Evolutionary conservation across 208 protist genomes (phyloP).

Genomic region (Trypanosoma mega): DNA sequence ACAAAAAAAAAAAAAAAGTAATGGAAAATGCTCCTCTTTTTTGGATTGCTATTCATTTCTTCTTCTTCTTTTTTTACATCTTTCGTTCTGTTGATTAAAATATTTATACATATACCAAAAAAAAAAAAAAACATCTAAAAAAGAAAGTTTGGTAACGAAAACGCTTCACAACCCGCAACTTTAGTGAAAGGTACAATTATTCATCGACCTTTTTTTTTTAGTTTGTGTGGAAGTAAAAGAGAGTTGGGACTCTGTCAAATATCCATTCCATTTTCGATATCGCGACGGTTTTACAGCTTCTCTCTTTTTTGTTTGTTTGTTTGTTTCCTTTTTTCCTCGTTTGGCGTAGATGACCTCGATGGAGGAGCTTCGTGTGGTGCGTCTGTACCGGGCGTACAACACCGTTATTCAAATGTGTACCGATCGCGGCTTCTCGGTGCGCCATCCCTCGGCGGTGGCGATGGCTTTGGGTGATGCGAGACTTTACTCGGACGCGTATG

Average conservation of each 20-base stretch:
- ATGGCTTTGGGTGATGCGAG: slow-evolving; percentile 41
- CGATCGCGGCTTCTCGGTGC: slow-evolving; percentile 73
- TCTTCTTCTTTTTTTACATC: slow-evolving; percentile 6
- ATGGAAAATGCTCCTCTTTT: too few relatives aligned
- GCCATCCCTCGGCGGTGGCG: slow-evolving; percentile 70
- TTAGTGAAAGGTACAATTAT: too few relatives aligned
- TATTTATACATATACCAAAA: slow-evolving; percentile 10
- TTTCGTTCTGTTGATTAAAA: slow-evolving; percentile 4
- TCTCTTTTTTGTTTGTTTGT: not conserved
- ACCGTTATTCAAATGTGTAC: slow-evolving; percentile 75
- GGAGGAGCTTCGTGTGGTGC: slow-evolving; percentile 64
- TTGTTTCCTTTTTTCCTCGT: not conserved
- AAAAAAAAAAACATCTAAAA: slow-evolving; percentile 23
- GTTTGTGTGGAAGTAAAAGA: not conserved
- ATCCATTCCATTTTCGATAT: too few relatives aligned
- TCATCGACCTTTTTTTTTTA: slow-evolving; percentile 10
- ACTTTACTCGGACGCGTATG: slow-evolving; percentile 33
- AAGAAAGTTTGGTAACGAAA: too few relatives aligned
- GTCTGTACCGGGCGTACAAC: slow-evolving; percentile 80
- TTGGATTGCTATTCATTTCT: slow-evolving; percentile 1
- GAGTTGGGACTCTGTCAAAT: too few relatives aligned
- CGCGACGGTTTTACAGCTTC: too few relatives aligned
- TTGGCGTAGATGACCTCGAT: slow-evolving; percentile 58
- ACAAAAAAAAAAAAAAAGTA: too few relatives aligned
- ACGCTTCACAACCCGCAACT: too few relatives aligned